These are phyloP conservation scores for Hymenoscyphus linearis DNA, from an alignment of 2,329 filamentous ascomycete species.

Conservation along the genomic window DNA sequence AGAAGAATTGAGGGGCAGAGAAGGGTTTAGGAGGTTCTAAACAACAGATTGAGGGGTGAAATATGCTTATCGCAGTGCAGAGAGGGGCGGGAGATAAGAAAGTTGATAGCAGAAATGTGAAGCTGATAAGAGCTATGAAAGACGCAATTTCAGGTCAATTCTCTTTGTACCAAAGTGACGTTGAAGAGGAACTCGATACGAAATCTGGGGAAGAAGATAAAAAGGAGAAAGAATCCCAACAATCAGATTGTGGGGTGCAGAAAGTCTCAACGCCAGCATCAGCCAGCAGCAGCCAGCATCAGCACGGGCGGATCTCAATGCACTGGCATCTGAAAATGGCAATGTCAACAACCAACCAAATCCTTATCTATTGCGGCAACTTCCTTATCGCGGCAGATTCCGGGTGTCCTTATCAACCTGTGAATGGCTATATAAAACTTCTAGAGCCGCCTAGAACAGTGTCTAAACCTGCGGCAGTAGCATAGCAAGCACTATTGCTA, in stretches of 20 bases:
- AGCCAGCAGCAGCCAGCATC: conserved; percentile 2
- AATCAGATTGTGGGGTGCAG: conserved; percentile 26
- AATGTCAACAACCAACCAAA: not conserved
- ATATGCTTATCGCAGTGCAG: conserved; percentile 25
- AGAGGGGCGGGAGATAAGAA: conserved; percentile 16
- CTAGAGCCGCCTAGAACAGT: not conserved
- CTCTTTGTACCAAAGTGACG: conserved; percentile 4
- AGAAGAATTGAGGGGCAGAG: conserved; percentile 1
- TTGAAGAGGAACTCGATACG: conserved; percentile 7
- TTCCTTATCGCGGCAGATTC: not conserved
- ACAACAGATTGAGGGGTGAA: conserved; percentile 3
- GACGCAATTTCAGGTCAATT: not conserved
- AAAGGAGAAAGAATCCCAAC: conserved; percentile 7
- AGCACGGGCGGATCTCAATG: conserved; percentile 11
- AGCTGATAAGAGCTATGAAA: conserved; percentile 3
- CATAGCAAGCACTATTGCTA: not conserved
- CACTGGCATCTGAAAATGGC: conserved; percentile 18
- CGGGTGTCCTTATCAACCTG: not conserved
- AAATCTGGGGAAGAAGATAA: conserved; percentile 10
- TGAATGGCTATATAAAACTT: not conserved
- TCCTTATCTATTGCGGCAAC: not conserved
- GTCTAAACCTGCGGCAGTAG: not conserved
- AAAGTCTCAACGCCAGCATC: not conserved
- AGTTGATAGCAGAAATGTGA: conserved; percentile 1
- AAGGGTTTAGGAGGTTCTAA: not conserved